Evolutionary conservation across 768 basidiomycete genomes (phyloP), one percentile per base, ranked within the genome.

Genomic region (Grammothele lineata): DNA sequence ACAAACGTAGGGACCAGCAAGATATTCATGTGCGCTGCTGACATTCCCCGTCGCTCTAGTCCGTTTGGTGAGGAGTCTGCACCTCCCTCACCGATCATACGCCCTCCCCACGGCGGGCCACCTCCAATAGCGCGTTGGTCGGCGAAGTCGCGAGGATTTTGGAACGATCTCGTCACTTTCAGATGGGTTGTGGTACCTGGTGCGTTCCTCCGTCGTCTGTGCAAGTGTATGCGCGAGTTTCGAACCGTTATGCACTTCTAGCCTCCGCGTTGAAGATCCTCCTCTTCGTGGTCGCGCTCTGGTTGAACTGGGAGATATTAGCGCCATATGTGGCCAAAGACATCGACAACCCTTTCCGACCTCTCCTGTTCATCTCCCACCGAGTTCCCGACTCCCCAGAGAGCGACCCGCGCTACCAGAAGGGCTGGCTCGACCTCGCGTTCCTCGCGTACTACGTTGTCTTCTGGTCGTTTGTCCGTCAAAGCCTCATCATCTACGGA

Each of bases 391-490:
- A 66, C 3, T 76, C 82, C 0, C 60, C 73, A 5, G 66, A 70
- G 5, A 73, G 75, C 0, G 77, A 83, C 54, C 75, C 78, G 0
- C 77, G 76, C 25, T 91, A 88, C 58, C 70, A 70, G 32, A 97
- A 92, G 67, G 78, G 77, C 14, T 86, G 74, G 55, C 66, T 78
- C 49, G 95, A 98, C 61, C 52, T 92, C 8, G 59, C 75, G 12
- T 99, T 99, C 68, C 56, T 97, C 37, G 74, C 75, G 2, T 94
- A 90, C 66, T 73, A 94, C 61, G 72, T 97, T 65, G 70, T 98
- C 41, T 81, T 95, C 57, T 98, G 86, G 70, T 93, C 92, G 2
- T 87, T 92, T 62, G 56, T 93, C 35, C 83, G 95, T 23, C 92
- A 97, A 66, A 59, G 72, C 37, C 61, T 92, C 62, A 78, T 83